Evolutionary conservation across 176 grass and related monocot genomes (phyloP), one percentile per base, ranked within the genome.

Genomic region (Saccharum officinarum): DNA sequence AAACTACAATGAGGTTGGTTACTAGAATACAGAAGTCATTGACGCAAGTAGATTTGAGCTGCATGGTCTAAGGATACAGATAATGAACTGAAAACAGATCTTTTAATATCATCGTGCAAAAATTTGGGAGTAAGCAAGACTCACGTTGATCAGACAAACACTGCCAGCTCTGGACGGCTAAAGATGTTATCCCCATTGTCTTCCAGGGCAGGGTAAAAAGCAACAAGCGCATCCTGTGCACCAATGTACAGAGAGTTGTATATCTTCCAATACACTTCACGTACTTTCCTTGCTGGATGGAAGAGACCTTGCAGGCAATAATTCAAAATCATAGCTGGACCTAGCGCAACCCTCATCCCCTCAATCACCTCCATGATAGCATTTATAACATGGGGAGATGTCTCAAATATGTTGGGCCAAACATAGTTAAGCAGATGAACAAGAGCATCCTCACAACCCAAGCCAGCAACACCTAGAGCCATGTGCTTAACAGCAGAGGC

Each of bases 211-310:
- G 92, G 97, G 88, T 96, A 99, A 55, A 92, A 52, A 64, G 93
- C 91, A 76, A 99, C 93, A 73, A 99, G 79, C 9, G 90, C 93
- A 96, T 99, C 93, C 75, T 99, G 97, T 25, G 90, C 67, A 22
- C 93, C 91, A 80, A 99, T 99, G 33, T 99, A 99, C 8, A 96
- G 79, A 0, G 97, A 99, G 71, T 99, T 99, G 79, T 99, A 99
- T 37, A 99, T 99, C 87, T 94, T 99, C 93, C 97, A 99, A 80
- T 99, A 99, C n/a, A 99, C 97, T 88, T 96, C 93, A 22, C 97
- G 88, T 38, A 99, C 93, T 92, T 96, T 99, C 70, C 97, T 92
- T 55, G 97, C 88, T 59, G 97, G 97, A 81, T 99, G 97, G 81
- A 99, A 99, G 50, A 99, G 81, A 15, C 97, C 97, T 88, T 99